Conservation (phyloP, 805 yeast genomes). For the Hanseniaspora pseudoguilliermondii region DNA sequence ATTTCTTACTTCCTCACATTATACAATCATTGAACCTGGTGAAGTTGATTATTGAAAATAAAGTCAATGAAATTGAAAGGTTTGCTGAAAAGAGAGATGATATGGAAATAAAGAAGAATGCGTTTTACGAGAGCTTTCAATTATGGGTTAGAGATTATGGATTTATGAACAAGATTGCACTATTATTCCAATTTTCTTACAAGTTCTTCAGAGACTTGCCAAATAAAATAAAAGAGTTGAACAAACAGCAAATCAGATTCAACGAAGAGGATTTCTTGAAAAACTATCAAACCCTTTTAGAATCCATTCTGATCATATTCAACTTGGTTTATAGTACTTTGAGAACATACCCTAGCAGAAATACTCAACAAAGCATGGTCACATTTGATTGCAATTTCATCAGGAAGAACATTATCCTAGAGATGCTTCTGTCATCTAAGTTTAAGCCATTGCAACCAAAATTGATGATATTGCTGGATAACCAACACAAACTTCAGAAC, state of each 20-base stretch:
- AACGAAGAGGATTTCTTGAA: not conserved
- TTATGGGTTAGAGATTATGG: constrained; percentile 5
- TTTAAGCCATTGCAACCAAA: constrained; percentile 1
- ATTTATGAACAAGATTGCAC: constrained; percentile 1
- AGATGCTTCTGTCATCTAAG: not conserved
- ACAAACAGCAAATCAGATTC: not conserved
- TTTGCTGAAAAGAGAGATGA: not conserved
- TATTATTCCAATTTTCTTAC: constrained; percentile 3
- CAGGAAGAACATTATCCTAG: not conserved
- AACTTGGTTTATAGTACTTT: not conserved
- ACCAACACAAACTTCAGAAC: not conserved
- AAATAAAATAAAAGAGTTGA: not conserved
- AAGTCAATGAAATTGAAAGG: not conserved
- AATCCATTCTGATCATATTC: not conserved
- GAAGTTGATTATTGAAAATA: not conserved
- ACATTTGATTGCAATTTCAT: constrained; percentile 3
- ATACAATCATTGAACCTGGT: constrained; percentile 6
- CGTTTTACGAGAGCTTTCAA: not conserved
- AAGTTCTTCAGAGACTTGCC: constrained; percentile 2
- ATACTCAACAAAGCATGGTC: not conserved
- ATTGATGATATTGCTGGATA: not conserved
- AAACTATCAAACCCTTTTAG: not conserved
- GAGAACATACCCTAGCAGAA: not conserved
- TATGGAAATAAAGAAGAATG: not conserved
- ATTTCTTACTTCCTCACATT: not conserved